Conservation (phyloP, 2,329 filamentous ascomycete species). For the Huntiella omanensis region DNA sequence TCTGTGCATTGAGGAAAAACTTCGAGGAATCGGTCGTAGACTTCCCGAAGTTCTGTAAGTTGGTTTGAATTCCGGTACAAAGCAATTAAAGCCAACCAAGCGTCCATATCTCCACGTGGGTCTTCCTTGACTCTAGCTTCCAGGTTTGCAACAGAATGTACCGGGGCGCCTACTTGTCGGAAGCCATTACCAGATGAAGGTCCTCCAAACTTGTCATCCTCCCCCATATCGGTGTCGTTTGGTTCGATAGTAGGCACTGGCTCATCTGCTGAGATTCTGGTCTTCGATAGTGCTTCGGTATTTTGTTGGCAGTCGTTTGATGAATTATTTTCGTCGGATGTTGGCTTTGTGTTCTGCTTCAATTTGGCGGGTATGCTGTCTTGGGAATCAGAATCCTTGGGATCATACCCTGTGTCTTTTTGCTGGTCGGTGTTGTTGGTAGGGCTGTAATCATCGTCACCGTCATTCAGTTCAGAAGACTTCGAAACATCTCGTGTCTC, state of each 20-base stretch:
- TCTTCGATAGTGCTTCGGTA: too few species aligned
- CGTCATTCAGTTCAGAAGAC: too few species aligned
- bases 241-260: too few species aligned
- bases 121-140: conserved; percentile 88
- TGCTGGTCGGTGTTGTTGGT: neutral
- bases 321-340: too few species aligned
- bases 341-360: too few species aligned
- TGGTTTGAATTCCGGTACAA: conserved; percentile 70
- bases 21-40: conserved; percentile 73
- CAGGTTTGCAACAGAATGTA: conserved; percentile 46
- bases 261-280: too few species aligned
- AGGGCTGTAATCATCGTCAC: too few species aligned
- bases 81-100: conserved; percentile 73
- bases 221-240: too few species aligned
- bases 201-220: too few species aligned
- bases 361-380: neutral
- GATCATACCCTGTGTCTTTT: neutral
- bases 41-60: conserved; percentile 58
- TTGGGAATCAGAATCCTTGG: neutral
- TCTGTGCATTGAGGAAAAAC: conserved; percentile 81
- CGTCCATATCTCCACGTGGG: conserved; percentile 76
- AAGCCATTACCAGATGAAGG: too few species aligned
- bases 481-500: too few species aligned
- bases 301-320: too few species aligned
- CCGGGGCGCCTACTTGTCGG: neutral